phyloP scores from a whole-genome alignment of 805 yeast genomes.

The Danielozyma ontarioensis region DNA sequence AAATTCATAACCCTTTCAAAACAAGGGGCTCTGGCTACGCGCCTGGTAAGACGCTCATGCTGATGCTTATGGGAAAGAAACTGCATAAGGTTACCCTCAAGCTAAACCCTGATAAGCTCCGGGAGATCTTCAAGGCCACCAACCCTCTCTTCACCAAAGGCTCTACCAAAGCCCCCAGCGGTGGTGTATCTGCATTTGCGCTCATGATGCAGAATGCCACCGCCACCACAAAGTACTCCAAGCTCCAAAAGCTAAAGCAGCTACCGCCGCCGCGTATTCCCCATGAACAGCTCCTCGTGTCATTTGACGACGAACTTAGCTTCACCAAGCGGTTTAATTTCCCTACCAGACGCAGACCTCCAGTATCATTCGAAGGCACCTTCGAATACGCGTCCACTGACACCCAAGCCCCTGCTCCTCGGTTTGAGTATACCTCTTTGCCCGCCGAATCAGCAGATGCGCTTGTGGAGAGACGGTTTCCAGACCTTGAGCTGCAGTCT shows the following conservation, averaged over 20 bases:
- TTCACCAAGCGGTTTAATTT: background rate
- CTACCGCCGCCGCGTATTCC: constrained; percentile 27
- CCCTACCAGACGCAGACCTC: background rate
- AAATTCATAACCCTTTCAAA: constrained; percentile 25
- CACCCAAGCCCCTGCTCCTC: background rate
- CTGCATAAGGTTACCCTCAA: constrained; percentile 9
- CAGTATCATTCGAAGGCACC: background rate
- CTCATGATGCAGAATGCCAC: constrained; percentile 35
- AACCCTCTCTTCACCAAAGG: constrained; percentile 12
- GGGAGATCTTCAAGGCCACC: constrained; percentile 3
- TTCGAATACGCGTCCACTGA: background rate
- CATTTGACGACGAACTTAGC: constrained; percentile 7
- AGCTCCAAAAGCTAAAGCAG: constrained; percentile 25
- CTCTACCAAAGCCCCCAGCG: constrained; percentile 5
- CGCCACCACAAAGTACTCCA: constrained; percentile 19
- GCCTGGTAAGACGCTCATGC: constrained; percentile 1
- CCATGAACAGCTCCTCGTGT: constrained; percentile 29
- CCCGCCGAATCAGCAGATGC: background rate
- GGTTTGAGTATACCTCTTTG: background rate
- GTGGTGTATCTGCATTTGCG: constrained; percentile 23
- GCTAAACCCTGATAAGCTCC: constrained; percentile 5
- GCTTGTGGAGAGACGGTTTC: constrained; percentile 2
- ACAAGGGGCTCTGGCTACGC: constrained; percentile 17
- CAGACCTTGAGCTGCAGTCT: constrained; percentile 6
- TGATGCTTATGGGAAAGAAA: constrained; percentile 6